phyloP scores from a whole-genome alignment of 306 rosid genomes.

The Hippophae gyantsensis region DNA sequence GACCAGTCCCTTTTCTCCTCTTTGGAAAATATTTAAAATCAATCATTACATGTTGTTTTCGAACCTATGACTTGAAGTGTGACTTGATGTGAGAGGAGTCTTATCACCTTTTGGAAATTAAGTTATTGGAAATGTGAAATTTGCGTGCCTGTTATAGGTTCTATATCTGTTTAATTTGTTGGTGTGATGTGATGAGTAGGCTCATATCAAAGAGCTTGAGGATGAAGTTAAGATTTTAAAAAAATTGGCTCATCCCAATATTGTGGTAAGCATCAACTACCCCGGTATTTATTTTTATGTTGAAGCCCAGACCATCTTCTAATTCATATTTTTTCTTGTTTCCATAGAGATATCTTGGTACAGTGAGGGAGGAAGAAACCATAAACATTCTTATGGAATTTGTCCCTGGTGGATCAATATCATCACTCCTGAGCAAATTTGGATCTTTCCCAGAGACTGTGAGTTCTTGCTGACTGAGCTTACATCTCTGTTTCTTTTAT shows the following conservation, averaged over 20 bases:
- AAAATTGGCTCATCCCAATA: conserved; percentile 87
- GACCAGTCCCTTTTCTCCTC: too few relatives aligned
- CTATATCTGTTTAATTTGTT: conserved; percentile 12
- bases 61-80: too few relatives aligned
- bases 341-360: conserved; percentile 86
- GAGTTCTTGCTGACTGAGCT: conserved; percentile 32
- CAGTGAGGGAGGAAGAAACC: conserved; percentile 85
- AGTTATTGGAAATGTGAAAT: too few relatives aligned
- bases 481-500: conserved; percentile 12
- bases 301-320: conserved; percentile 13
- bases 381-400: conserved; percentile 87
- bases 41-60: too few relatives aligned
- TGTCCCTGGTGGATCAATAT: conserved; percentile 98
- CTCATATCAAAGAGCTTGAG: conserved; percentile 92
- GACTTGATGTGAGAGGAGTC: too few relatives aligned
- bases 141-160: background rate
- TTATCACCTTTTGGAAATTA: too few relatives aligned
- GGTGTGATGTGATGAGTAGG: conserved; percentile 43
- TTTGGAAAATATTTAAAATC: too few relatives aligned
- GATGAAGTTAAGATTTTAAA: conserved; percentile 97
- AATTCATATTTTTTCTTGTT: conserved; percentile 20
- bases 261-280: conserved; percentile 71
- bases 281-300: conserved; percentile 15
- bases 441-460: conserved; percentile 98
- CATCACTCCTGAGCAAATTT: conserved; percentile 94